Conservation (phyloP, 768 basidiomycete species). For the Collybia sordida region DNA sequence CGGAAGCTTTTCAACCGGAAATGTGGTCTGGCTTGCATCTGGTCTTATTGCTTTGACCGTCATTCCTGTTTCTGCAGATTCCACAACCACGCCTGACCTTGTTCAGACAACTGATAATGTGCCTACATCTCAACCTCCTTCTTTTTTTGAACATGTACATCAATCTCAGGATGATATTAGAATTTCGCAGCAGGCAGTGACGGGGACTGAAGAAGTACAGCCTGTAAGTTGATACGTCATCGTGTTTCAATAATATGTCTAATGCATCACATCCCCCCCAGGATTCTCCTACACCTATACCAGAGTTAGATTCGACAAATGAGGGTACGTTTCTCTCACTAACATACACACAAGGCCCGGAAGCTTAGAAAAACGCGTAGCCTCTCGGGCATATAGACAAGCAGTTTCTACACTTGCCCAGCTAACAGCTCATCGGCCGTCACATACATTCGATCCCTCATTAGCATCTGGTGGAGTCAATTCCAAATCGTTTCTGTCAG, state of each 20-base stretch:
- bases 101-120: too few species aligned
- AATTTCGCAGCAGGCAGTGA: too few species aligned
- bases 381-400: constrained; percentile 73
- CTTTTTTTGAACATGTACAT: too few species aligned
- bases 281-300: too few species aligned
- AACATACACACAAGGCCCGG: constrained; percentile 3
- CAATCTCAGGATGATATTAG: too few species aligned
- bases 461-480: constrained; percentile 39
- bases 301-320: constrained; percentile 36
- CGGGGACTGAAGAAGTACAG: too few species aligned
- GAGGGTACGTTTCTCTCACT: constrained; percentile 44
- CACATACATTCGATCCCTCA: constrained; percentile 54
- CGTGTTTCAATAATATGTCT: too few species aligned
- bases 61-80: constrained; percentile 30
- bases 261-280: too few species aligned
- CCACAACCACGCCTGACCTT: constrained; percentile 29
- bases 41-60: constrained; percentile 53
- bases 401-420: constrained; percentile 67
- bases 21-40: constrained; percentile 61
- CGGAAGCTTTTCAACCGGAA: constrained; percentile 35
- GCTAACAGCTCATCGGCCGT: constrained; percentile 59
- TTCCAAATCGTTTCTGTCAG: constrained; percentile 57
- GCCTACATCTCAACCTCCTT: too few species aligned
- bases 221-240: too few species aligned
- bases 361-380: constrained; percentile 29